phyloP scores from a whole-genome alignment of 176 grass and related monocot species.

The Bonia amplexicaulis region DNA sequence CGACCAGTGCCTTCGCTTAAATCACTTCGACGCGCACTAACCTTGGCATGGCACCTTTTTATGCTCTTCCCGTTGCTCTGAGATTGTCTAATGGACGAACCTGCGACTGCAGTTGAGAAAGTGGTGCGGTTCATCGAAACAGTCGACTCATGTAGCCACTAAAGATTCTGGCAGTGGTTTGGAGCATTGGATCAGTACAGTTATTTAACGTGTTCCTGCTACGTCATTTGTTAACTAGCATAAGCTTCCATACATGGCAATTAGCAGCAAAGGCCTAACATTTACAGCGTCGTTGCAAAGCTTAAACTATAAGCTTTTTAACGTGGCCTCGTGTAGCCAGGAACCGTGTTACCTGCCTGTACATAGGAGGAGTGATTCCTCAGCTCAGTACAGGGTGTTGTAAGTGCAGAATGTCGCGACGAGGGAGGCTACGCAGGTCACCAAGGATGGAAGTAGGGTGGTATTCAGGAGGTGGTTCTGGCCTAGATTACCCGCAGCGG shows the following conservation, averaged over 20 bases:
- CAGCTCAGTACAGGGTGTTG: conserved; percentile 62
- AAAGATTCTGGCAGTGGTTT: neutral
- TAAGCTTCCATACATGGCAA: neutral
- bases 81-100: neutral
- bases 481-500: conserved; percentile 56
- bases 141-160: neutral
- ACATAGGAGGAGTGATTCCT: neutral
- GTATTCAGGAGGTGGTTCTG: conserved; percentile 49
- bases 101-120: neutral
- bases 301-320: neutral
- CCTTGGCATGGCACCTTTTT: neutral
- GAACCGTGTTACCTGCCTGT: neutral
- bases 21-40: neutral
- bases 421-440: conserved; percentile 54
- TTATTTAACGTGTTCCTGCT: conserved; percentile 15
- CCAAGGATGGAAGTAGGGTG: conserved; percentile 58
- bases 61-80: neutral
- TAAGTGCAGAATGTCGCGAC: conserved; percentile 53
- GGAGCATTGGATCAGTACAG: neutral
- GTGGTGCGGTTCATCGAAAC: neutral
- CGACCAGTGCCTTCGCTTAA: neutral
- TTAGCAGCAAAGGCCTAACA: conserved; percentile 18
- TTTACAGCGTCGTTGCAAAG: conserved; percentile 20
- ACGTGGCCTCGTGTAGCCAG: neutral
- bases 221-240: neutral